Base-by-base conservation (phyloP, 2,329 filamentous ascomycete genomes). In the Exophiala calicioides region DNA sequence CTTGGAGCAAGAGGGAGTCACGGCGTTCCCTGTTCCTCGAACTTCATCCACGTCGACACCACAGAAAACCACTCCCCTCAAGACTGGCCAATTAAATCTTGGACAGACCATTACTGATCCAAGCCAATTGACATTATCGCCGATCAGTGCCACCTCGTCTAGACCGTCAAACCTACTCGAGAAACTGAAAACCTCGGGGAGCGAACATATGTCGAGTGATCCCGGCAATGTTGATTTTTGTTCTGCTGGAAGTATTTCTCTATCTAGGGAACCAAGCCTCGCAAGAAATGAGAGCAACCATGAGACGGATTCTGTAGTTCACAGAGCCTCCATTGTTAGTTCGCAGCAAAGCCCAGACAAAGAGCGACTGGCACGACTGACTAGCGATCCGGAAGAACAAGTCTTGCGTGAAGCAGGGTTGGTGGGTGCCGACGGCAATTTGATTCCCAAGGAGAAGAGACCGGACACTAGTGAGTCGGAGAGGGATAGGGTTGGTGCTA, bases 1-100 rank as follows among this genome's bases (percentile, higher is more conserved):
- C 63, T 72, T 97, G 6, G 86, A 91, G 44, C 88, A 95, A 57
- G 90, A 95, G 60, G 53, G 61, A 44, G 24, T 53, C 39, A 47
- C 54, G 47, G 13, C 56, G 47, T 62, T 47, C 65, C 62, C 33
- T 23, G 43, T 49, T 33, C 53, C 57, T 18, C 39, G 48, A 19
- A 37, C 32, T 5, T 52, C 52, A 20, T 50, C 51, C 20, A 30
- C 36, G 2, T 46, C 51, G 16, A 58, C 57, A 10, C 57, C 57
- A 5, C 44, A 50, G 32, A 59, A 56, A 34, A 42, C 44, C 1
- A 57, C 55, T 23, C 57, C 57, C 27, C 33, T 55, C 3, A 59
- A 52, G 32, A 37, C 44, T 3, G 36, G 36, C 15, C 47, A 44
- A 20, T 31, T 23, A 18, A 50, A 32, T 21, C 18, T 57, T 12